A percentile compares a stretch with the other conserved stretches of the same genome.
Evolutionary conservation across 306 rosid genomes (phyloP).

Genomic region (Acacia confusa): DNA sequence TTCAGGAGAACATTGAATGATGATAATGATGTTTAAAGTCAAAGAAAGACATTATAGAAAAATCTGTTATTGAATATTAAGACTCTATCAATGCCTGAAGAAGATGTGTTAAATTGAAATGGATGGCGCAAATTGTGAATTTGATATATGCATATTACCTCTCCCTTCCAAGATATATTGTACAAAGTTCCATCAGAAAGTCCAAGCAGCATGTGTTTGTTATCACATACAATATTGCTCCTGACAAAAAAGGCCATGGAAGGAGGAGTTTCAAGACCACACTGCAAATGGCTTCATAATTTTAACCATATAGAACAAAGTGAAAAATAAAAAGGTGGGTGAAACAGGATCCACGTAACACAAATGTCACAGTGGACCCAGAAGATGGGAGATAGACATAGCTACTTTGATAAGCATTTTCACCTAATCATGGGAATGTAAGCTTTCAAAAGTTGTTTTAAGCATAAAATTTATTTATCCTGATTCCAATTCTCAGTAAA

Average conservation of each 20-base stretch:
- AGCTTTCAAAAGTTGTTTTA: background rate
- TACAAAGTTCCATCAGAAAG: constrained; percentile 90
- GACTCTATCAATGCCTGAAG: constrained; percentile 14
- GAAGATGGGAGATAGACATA: constrained; percentile 19
- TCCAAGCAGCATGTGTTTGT: constrained; percentile 81
- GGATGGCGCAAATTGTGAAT: constrained; percentile 22
- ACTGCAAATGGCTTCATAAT: constrained; percentile 32
- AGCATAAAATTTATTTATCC: background rate
- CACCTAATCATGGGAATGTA: background rate
- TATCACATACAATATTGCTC: constrained; percentile 88
- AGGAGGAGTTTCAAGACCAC: constrained; percentile 36
- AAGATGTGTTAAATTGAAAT: constrained; percentile 23
- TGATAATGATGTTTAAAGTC: constrained; percentile 18
- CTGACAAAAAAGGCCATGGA: constrained; percentile 45
- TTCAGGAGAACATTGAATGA: constrained; percentile 42
- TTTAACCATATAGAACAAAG: constrained; percentile 11
- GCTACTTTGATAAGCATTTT: constrained; percentile 8
- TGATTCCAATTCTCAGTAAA: constrained; percentile 9
- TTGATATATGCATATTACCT: constrained; percentile 56
- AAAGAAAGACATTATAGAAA: constrained; percentile 20
- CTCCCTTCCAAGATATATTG: constrained; percentile 95
- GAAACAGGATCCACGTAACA: background rate
- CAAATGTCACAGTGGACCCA: constrained; percentile 17
- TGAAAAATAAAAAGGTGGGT: background rate
- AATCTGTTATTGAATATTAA: constrained; percentile 22